phyloP scores from a whole-genome alignment of 228 moss, liverwort and hornwort species.

The Sphagnum magellanicum region DNA sequence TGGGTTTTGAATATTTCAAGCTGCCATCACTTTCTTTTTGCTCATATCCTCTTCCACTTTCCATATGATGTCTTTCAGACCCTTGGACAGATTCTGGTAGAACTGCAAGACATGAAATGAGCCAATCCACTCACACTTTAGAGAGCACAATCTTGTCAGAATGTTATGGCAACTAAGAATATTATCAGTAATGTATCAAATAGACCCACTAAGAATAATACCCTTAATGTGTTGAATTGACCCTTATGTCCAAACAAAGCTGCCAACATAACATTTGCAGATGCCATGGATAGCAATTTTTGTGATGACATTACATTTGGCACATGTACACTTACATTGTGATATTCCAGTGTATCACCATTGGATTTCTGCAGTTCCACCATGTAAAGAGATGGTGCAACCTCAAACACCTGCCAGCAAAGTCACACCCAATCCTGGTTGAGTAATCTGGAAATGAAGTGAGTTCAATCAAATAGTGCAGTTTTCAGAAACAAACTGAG shows the following conservation, averaged over 20 bases:
- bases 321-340: conserved; percentile 23
- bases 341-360: conserved; percentile 53
- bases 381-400: conserved; percentile 53
- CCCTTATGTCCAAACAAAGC: not conserved
- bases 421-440: not conserved
- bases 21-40: too few species aligned
- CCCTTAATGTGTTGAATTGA: too few species aligned
- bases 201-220: too few species aligned
- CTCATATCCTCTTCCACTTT: conserved; percentile 33
- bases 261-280: not conserved
- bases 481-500: not conserved
- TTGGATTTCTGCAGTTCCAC: conserved; percentile 43
- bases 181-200: too few species aligned
- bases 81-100: conserved; percentile 45
- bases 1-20: too few species aligned
- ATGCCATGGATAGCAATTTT: too few species aligned
- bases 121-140: not conserved
- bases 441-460: too few species aligned
- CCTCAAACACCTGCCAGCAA: conserved; percentile 41
- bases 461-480: too few species aligned
- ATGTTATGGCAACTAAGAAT: too few species aligned
- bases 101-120: conserved; percentile 23
- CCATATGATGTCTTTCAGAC: conserved; percentile 53
- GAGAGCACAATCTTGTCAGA: not conserved
- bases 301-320: too few species aligned